Base-by-base conservation (phyloP, 108 stramenopile species). In the Cyclotella sp. region DNA sequence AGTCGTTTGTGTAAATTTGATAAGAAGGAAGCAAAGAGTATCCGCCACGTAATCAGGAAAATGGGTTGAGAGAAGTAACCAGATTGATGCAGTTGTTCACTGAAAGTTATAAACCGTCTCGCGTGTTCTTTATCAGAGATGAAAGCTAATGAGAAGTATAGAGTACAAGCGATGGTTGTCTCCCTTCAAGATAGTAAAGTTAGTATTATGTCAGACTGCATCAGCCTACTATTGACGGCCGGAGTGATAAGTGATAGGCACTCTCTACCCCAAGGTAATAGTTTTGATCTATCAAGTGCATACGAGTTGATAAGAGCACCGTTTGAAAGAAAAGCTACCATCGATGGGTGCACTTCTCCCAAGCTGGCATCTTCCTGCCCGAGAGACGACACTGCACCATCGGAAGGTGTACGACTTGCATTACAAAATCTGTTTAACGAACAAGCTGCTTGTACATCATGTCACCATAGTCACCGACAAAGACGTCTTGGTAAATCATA, bases 381-480 rank as follows among this genome's bases (percentile, higher is more conserved):
- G n/a, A 34, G 34, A 6, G 34, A 34, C 2, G 6, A 2, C 6
- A 34, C 34, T 34, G 34, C 34, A 34, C 34, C 34, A 34, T 5
- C 34, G 34, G 34, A 34, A 34, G 34, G 2, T 34, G 6, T 34
- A 34, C 6, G 6, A 34, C 34, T 34, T 34, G 34, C 34, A 34
- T 34, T 34, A 34, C 34, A 34, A 34, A 34, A 55, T 24, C 1
- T 24, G 3, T 55, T 55, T 84, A 84, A 75, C 79, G 83, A 52
- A 84, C 83, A 34, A 84, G 75, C 22, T 78, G 86, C 85, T 82
- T 91, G 89, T 92, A 93, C 88, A 96, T 92, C 80, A 86, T 77
- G 69, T 96, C 95, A 75, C 95, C 95, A 75, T 93, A 96, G 73
- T 93, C 77, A 46, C 89, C 89, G 51, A 83, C 89, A 76, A 86